A percentile compares a stretch with the other conserved stretches of the same genome.
phyloP scores from a whole-genome alignment of 1,284 basidiomycete species.

The Exobasidium rhododendri region DNA sequence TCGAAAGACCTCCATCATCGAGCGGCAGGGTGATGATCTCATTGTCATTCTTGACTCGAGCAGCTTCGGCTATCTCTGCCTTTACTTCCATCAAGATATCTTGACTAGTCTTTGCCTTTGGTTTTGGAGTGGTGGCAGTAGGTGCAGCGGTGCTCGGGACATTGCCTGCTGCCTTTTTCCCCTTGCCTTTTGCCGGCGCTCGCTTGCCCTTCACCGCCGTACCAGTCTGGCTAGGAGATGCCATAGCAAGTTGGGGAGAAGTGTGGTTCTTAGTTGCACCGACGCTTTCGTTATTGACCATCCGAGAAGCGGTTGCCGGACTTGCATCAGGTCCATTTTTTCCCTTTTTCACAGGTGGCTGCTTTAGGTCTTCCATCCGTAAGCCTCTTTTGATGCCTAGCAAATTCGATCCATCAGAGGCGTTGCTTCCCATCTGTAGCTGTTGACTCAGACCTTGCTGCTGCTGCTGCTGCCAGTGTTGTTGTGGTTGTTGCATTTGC shows the following conservation, averaged over 20 bases:
- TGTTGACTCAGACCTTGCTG: not conserved
- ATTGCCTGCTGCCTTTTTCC: conserved; percentile 32
- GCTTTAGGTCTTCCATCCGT: conserved; percentile 48
- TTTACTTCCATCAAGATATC: conserved; percentile 51
- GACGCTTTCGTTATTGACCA: conserved; percentile 14
- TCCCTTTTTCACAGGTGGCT: conserved; percentile 44
- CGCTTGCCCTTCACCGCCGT: conserved; percentile 16
- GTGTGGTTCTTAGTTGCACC: conserved; percentile 23
- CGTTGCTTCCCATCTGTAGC: not conserved
- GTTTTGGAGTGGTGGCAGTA: conserved; percentile 28
- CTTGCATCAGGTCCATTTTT: conserved; percentile 22
- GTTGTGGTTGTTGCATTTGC: conserved; percentile 14
- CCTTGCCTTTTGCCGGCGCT: conserved; percentile 2
- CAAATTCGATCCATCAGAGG: conserved; percentile 26
- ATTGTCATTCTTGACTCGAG: not conserved
- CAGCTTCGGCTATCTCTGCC: conserved; percentile 35
- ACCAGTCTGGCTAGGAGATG: conserved; percentile 28
- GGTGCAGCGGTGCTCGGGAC: conserved; percentile 26
- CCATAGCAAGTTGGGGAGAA: conserved; percentile 30
- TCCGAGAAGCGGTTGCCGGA: conserved; percentile 15
- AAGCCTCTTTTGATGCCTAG: conserved; percentile 46
- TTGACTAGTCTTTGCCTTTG: conserved; percentile 41
- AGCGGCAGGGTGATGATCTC: not conserved
- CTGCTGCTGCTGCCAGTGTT: conserved; percentile 5
- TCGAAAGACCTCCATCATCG: conserved; percentile 16